Conservation (phyloP, 2,329 filamentous ascomycete genomes). For the Fusarium coffeatum region DNA sequence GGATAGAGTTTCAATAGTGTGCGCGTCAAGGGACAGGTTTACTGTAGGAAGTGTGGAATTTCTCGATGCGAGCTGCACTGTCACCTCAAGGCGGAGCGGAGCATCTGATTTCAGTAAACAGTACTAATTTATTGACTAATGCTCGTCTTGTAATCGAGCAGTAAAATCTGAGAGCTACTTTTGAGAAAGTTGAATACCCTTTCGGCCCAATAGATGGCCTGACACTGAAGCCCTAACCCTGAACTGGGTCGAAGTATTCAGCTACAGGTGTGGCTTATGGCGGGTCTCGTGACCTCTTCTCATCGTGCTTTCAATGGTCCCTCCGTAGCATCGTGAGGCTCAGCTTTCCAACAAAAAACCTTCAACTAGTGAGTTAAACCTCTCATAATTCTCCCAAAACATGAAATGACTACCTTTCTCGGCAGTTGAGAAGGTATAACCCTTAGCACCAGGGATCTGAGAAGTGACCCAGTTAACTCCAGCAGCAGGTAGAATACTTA, state of each 20-base stretch:
- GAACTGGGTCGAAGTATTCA: background rate
- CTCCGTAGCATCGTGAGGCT: background rate
- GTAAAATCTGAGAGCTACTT: background rate
- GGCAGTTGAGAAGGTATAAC: background rate
- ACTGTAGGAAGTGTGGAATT: slow-evolving; percentile 71
- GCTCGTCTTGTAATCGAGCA: background rate
- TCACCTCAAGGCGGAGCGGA: slow-evolving; percentile 63
- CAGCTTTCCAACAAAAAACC: background rate
- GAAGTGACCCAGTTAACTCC: slow-evolving; percentile 1
- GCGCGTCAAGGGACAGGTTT: slow-evolving; percentile 66
- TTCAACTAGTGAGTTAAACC: background rate
- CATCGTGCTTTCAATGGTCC: background rate
- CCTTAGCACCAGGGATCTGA: slow-evolving; percentile 1
- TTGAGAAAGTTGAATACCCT: background rate
- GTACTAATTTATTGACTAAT: background rate
- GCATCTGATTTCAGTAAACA: background rate
- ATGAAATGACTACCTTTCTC: slow-evolving; percentile 3
- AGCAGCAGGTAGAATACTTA: background rate
- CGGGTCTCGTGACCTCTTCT: background rate
- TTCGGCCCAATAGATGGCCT: background rate
- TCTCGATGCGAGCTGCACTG: slow-evolving; percentile 72
- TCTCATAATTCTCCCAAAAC: background rate
- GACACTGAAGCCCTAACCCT: no score
- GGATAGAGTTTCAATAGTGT: background rate
- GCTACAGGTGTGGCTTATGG: background rate